These are phyloP conservation scores for Medicago lupulina DNA, from an alignment of 306 rosid species.

Conservation along the genomic window DNA sequence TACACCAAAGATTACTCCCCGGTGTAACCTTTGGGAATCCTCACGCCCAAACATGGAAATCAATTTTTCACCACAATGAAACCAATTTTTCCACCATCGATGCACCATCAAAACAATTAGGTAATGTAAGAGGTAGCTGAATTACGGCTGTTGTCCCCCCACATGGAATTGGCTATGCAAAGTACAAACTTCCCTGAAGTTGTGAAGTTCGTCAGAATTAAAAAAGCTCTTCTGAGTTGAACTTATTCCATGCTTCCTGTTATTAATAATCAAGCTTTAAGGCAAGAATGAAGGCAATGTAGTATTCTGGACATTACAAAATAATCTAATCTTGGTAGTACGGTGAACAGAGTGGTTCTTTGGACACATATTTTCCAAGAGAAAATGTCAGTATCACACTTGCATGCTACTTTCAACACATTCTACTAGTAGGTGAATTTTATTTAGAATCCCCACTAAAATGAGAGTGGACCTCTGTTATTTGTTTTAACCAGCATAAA, in stretches of 20 bases:
- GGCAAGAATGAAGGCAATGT: conserved; percentile 16
- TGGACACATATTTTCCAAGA: too few relatives aligned
- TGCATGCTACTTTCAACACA: too few relatives aligned
- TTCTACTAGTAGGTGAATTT: too few relatives aligned
- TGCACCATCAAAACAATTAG: conserved; percentile 41
- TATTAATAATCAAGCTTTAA: conserved; percentile 39
- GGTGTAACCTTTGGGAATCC: conserved; percentile 37
- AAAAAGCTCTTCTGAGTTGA: conserved; percentile 98
- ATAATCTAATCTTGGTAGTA: not conserved
- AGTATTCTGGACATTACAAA: conserved; percentile 7
- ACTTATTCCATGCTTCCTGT: conserved; percentile 98
- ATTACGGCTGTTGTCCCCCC: conserved; percentile 35
- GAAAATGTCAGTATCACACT: too few relatives aligned
- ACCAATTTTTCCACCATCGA: conserved; percentile 16
- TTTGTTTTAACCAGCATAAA: too few relatives aligned
- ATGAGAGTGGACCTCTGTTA: too few relatives aligned
- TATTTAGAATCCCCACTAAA: too few relatives aligned
- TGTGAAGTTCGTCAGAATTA: conserved; percentile 46
- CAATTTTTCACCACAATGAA: conserved; percentile 11
- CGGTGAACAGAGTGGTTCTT: too few relatives aligned
- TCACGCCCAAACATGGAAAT: conserved; percentile 30
- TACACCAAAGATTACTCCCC: conserved; percentile 21
- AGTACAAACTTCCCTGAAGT: conserved; percentile 36
- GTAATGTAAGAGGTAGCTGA: conserved; percentile 34
- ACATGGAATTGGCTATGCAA: conserved; percentile 38